Percentiles rank a stretch among this genome's conserved stretches.
Evolutionary conservation across 2,329 filamentous ascomycete genomes (phyloP).

Genomic region (Cercospora citrullina): DNA sequence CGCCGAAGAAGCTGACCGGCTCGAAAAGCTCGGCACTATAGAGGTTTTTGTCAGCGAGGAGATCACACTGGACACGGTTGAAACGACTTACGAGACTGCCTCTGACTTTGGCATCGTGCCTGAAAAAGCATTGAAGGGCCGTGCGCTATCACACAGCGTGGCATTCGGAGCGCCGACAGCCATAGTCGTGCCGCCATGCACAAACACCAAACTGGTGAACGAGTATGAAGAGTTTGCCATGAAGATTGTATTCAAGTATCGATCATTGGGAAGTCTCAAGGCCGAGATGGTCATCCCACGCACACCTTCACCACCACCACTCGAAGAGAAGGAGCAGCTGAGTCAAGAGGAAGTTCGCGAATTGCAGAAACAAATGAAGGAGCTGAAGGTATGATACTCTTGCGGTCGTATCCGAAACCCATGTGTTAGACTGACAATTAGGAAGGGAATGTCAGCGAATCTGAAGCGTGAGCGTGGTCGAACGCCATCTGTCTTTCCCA

Average conservation of each 20-base stretch:
- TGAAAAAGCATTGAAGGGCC: slow-evolving; percentile 29
- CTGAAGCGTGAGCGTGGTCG: slow-evolving; percentile 25
- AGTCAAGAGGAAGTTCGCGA: slow-evolving; percentile 20
- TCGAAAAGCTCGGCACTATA: slow-evolving; percentile 19
- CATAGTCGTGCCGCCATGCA: not conserved
- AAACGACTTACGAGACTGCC: not conserved
- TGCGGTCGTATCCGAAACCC: too few relatives aligned
- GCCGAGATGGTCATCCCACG: slow-evolving; percentile 18
- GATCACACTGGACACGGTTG: not conserved
- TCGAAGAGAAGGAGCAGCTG: slow-evolving; percentile 19
- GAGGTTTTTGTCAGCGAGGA: slow-evolving; percentile 8
- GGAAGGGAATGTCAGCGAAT: not conserved
- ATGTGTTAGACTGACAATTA: not conserved
- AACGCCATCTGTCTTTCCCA: slow-evolving; percentile 16
- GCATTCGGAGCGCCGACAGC: not conserved
- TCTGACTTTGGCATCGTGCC: slow-evolving; percentile 14
- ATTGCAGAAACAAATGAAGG: slow-evolving; percentile 13
- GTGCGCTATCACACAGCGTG: slow-evolving; percentile 25
- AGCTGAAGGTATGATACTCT: not conserved
- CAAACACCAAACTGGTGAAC: not conserved
- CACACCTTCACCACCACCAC: slow-evolving; percentile 21
- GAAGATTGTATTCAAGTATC: not conserved
- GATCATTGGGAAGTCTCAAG: slow-evolving; percentile 21
- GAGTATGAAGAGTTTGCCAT: not conserved
- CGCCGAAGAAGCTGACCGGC: not conserved